phyloP scores from a whole-genome alignment of 2,329 filamentous ascomycete genomes.

The Zarea fungicola region DNA sequence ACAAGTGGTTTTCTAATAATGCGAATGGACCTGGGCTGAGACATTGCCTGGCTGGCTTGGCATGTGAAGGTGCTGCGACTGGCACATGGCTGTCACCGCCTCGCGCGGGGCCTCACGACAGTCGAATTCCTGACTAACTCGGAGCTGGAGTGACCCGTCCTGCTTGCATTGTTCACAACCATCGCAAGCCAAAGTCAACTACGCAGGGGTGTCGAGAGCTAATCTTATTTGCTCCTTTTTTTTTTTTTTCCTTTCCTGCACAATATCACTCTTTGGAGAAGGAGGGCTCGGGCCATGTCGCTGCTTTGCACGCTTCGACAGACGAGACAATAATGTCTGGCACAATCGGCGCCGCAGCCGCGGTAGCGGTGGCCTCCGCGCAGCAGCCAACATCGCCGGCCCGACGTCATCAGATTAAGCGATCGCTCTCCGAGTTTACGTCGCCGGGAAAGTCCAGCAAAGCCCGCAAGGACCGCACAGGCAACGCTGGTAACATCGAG shows the following conservation, averaged over 20 bases:
- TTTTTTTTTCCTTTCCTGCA: not conserved
- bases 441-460: conserved; percentile 38
- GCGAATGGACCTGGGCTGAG: not conserved
- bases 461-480: conserved; percentile 27
- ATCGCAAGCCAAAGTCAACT: not conserved
- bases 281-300: not conserved
- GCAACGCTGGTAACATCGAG: conserved; percentile 29
- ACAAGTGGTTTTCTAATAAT: not conserved
- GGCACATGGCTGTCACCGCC: no score
- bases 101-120: not conserved
- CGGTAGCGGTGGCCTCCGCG: conserved; percentile 3
- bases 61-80: conserved; percentile 13
- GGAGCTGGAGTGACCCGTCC: not conserved
- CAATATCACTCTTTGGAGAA: not conserved
- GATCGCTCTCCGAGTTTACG: conserved; percentile 51
- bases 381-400: conserved; percentile 20
- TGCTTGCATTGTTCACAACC: no score
- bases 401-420: conserved; percentile 46
- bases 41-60: conserved; percentile 1
- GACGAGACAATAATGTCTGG: conserved; percentile 1
- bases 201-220: no score
- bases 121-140: not conserved
- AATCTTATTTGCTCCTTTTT: no score
- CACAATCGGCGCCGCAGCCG: not conserved
- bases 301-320: not conserved